phyloP scores from a whole-genome alignment of 2,329 filamentous ascomycete genomes.

The Harringtonia aguacate region DNA sequence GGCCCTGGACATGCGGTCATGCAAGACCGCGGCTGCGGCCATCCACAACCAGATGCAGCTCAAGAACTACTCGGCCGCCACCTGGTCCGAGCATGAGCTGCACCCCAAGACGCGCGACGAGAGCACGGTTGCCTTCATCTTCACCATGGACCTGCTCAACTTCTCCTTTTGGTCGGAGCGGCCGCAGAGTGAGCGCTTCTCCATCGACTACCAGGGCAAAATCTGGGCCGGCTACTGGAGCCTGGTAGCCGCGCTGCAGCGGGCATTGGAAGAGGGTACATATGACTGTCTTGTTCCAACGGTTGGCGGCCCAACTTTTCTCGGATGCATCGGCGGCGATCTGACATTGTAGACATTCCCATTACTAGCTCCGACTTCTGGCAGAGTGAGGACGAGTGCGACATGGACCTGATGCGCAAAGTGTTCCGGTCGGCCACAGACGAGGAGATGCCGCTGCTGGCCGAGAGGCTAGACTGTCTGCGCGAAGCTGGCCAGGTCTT shows the following conservation, averaged over 20 bases:
- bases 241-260: conserved; percentile 73
- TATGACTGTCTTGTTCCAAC: too few relatives aligned
- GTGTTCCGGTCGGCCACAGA: conserved; percentile 81
- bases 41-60: conserved; percentile 77
- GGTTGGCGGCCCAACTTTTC: too few relatives aligned
- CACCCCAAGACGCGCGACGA: conserved; percentile 79
- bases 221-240: conserved; percentile 95
- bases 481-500: conserved; percentile 75
- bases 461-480: conserved; percentile 67
- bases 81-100: conserved; percentile 81
- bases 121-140: conserved; percentile 79
- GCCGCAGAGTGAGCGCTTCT: conserved; percentile 61
- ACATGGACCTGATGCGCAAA: conserved; percentile 58
- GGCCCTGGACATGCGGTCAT: conserved; percentile 71
- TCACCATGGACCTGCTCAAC: conserved; percentile 93
- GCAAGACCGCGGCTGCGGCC: conserved; percentile 67
- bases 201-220: conserved; percentile 69
- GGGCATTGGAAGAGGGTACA: conserved; percentile 82
- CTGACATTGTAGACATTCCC: conserved; percentile 51
- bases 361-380: conserved; percentile 86
- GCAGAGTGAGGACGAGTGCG: conserved; percentile 66
- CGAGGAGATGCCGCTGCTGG: conserved; percentile 76
- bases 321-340: too few relatives aligned
- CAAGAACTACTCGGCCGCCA: conserved; percentile 71
- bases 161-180: conserved; percentile 91